Percentiles rank a stretch among this genome's conserved stretches.
phyloP scores from a whole-genome alignment of 129 eudicot species.

The Mikania micrantha region DNA sequence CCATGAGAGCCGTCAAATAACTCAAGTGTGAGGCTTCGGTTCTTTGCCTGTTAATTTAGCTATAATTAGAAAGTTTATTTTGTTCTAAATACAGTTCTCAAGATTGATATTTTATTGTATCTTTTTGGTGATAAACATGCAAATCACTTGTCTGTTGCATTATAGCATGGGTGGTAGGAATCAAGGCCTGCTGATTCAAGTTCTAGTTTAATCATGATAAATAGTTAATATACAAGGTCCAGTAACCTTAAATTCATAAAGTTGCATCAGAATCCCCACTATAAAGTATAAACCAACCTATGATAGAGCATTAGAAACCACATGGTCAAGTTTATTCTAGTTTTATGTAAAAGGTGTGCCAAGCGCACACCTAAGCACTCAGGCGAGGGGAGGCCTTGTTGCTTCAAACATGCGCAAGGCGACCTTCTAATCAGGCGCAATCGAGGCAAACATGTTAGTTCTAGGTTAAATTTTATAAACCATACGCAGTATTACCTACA shows the following conservation, averaged over 20 bases:
- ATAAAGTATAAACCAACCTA: too few relatives aligned
- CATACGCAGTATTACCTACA: neutral
- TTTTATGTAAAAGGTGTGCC: too few relatives aligned
- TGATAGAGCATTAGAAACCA: neutral
- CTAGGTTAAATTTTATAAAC: neutral
- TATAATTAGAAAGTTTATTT: neutral
- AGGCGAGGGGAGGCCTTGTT: too few relatives aligned
- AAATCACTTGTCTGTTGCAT: slow-evolving; percentile 1
- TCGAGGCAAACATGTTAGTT: too few relatives aligned
- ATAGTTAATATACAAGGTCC: neutral
- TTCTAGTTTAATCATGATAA: neutral
- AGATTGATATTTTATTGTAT: neutral
- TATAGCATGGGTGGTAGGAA: neutral
- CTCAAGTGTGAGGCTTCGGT: slow-evolving; percentile 43
- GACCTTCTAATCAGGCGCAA: too few relatives aligned
- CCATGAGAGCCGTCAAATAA: slow-evolving; percentile 72
- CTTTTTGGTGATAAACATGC: neutral
- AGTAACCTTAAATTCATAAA: neutral
- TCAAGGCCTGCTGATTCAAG: neutral
- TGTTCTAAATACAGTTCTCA: neutral
- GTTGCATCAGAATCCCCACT: neutral
- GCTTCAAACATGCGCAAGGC: too few relatives aligned
- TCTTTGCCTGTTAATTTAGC: neutral
- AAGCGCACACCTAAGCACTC: too few relatives aligned
- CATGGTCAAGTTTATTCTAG: neutral